Evolutionary conservation across 2,329 filamentous ascomycete species (phyloP).

Genomic region (Apiospora saccharicola): DNA sequence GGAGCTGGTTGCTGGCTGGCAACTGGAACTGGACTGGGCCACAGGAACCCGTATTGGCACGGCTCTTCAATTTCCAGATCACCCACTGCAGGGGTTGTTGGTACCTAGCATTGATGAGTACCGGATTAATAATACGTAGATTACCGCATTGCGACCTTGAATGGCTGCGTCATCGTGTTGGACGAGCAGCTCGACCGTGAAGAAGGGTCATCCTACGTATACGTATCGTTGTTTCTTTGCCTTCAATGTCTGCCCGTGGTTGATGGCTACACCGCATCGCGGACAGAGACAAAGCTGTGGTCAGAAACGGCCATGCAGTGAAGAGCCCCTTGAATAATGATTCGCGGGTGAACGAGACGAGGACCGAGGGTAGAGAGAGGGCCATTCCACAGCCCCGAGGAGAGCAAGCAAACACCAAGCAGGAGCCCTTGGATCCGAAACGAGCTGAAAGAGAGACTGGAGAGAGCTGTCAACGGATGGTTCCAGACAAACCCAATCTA

Average conservation of each 20-base stretch:
- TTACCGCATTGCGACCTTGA: neutral
- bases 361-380: neutral
- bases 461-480: neutral
- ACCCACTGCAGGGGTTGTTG: conserved; percentile 16
- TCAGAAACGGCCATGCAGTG: conserved; percentile 9
- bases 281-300: conserved; percentile 7
- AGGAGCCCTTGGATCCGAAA: neutral
- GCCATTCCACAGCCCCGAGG: neutral
- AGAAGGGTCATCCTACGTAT: neutral
- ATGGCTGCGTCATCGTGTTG: neutral
- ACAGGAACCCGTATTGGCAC: neutral
- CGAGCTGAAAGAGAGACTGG: neutral
- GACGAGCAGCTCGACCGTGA: neutral
- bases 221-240: neutral
- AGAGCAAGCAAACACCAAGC: conserved; percentile 2
- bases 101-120: conserved; percentile 8
- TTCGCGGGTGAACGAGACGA: conserved; percentile 8
- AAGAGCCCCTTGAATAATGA: conserved; percentile 1
- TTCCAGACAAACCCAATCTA: neutral
- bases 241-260: neutral
- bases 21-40: neutral
- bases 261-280: neutral
- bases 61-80: conserved; percentile 9
- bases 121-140: conserved; percentile 1
- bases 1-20: neutral